Evolutionary conservation across 768 basidiomycete species (phyloP), one percentile per base, ranked within the genome.

Genomic region (Postia placenta): DNA sequence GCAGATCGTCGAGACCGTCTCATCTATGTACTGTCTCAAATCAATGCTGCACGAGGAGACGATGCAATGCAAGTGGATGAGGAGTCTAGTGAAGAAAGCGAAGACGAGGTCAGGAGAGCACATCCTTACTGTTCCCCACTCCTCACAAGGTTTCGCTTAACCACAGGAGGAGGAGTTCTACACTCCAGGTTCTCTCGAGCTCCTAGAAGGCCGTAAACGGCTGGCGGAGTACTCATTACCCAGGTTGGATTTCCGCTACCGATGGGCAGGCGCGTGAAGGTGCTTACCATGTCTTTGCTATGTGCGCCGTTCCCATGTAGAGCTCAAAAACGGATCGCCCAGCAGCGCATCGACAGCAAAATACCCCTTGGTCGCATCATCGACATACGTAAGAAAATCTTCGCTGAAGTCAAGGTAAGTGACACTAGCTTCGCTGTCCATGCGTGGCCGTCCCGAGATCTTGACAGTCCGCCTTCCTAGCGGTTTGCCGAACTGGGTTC

Each of bases 101-200:
- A 87, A 61, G 89, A 89, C 57, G 88, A 87, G 70, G 85, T 82
- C 38, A 39, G 38, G 11, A 9, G 15, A 9, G 38, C 17, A 19
- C 19, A 22, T n/a, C 12, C 38, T 39, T 40, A 40, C 11, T 12
- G n/a, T 26, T 26, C 25, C 17, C 23, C 6, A 27, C 24, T 7
- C 40, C 25, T 17, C 61, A n/a, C n/a, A n/a, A n/a, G n/a, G n/a
- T n/a, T n/a, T n/a, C n/a, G n/a, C n/a, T n/a, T n/a, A n/a, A n/a
- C n/a, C n/a, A 28, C 60, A 92, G 83, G 85, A 90, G 60, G 91
- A 92, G 64, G 96, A 99, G 63, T 99, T 98, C 72, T 98, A 94
- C 66, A 86, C 94, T 5, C 86, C 86, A 22, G 95, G 96, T 5
- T 83, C 91, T 3, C 73, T 92, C 19, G 91, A 90, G 56, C 77